phyloP scores from a whole-genome alignment of 1,139 yeast species.

The Pichia inconspicua region DNA sequence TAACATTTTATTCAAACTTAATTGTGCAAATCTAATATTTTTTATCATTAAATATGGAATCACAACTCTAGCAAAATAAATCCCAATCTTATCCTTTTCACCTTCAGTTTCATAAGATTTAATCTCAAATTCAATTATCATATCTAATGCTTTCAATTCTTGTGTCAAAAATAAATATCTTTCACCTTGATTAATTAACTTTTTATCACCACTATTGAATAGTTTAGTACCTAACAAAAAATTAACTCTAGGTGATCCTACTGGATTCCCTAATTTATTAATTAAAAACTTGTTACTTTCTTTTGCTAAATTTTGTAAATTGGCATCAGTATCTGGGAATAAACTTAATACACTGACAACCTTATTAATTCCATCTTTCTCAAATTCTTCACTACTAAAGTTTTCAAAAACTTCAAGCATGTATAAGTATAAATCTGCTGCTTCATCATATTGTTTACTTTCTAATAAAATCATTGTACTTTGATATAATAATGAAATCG shows the following conservation, averaged over 20 bases:
- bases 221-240: conserved; percentile 67
- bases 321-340: conserved; percentile 60
- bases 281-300: conserved; percentile 61
- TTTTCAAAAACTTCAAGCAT: conserved; percentile 59
- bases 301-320: conserved; percentile 56
- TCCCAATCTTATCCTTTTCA: conserved; percentile 16
- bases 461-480: conserved; percentile 62
- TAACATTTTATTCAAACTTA: conserved; percentile 17
- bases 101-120: conserved; percentile 19
- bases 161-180: conserved; percentile 21
- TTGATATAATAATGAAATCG: conserved; percentile 63
- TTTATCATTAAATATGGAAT: conserved; percentile 24
- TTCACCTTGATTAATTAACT: conserved; percentile 22
- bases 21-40: conserved; percentile 23
- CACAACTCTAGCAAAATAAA: conserved; percentile 23
- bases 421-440: conserved; percentile 69
- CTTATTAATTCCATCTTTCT: conserved; percentile 23
- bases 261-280: conserved; percentile 39
- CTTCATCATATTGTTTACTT: conserved; percentile 70
- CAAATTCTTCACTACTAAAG: conserved; percentile 33
- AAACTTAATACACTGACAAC: conserved; percentile 35
- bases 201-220: conserved; percentile 27
- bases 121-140: conserved; percentile 21
- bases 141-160: conserved; percentile 17
- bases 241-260: conserved; percentile 73